Base-by-base conservation (phyloP, 306 rosid species). In the Castanea mollissima region DNA sequence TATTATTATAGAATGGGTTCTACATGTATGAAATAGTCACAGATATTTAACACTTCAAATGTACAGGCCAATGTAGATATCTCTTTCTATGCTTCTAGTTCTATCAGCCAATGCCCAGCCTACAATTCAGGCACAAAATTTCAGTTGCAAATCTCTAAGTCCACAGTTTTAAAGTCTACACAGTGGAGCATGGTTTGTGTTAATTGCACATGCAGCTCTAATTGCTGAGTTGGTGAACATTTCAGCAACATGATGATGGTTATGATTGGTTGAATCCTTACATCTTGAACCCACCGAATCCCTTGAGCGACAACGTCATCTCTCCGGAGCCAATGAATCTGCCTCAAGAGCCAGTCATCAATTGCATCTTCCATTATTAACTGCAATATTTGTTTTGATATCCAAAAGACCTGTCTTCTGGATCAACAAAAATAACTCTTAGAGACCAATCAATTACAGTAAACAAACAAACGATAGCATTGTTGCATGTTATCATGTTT, bases 331-430 rank as follows among this genome's bases (percentile, higher is more conserved):
- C 91, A 88, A 74, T 90, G 92, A 79, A 96, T 93, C 81, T 96
- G 97, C 76, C 91, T 87, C 80, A 89, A 71, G 79, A 96, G 96
- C 89, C 92, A 96, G 80, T 96, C 99, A 85, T 96, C 99, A 84
- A 96, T 85, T 68, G 99, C 98, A 81, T 96, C 99, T 62, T 93
- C 97, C 99, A 96, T 93, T 79, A 92, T 83, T 72, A 96, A 83
- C 80, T 96, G 99, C 76, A 93, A 77, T 79, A 96, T 93, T 84
- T 96, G 99, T 85, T 96, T 96, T 51, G 99, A 96, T 80, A 96
- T 96, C 99, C 99, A 96, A 86, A 90, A 89, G 85, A 93, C 99
- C 75, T 96, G 99, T 85, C 99, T 82, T 80, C 99, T 93, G 94
- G 84, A 88, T 68, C 21, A 80, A 75, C 65, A 67, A n/a, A 67